These are phyloP conservation scores for Penicillium macrosclerotiorum DNA, from an alignment of 495 filamentous ascomycete species.

Conservation along the genomic window DNA sequence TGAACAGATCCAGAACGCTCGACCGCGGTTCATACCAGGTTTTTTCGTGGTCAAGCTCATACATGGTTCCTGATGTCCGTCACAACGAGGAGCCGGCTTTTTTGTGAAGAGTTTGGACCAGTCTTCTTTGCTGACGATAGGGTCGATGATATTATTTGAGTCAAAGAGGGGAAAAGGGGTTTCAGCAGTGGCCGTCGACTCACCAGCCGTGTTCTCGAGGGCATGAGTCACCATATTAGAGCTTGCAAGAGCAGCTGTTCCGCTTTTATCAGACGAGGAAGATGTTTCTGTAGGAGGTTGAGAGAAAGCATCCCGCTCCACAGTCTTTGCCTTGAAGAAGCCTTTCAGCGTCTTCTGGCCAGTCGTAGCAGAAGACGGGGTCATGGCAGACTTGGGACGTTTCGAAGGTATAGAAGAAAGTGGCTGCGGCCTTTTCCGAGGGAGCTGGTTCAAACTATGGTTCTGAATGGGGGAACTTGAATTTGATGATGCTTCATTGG, in stretches of 20 bases:
- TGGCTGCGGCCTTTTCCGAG: slow-evolving; percentile 33
- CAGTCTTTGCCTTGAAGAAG: slow-evolving; percentile 66
- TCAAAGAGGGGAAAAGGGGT: not conserved
- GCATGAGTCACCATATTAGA: too few species aligned
- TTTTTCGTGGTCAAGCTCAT: slow-evolving; percentile 81
- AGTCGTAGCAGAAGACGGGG: slow-evolving; percentile 27
- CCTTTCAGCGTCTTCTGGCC: slow-evolving; percentile 77
- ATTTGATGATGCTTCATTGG: not conserved
- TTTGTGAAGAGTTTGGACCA: slow-evolving; percentile 86
- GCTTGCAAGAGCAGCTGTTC: too few species aligned
- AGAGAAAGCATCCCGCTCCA: not conserved
- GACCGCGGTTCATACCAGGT: slow-evolving; percentile 75
- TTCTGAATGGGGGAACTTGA: not conserved
- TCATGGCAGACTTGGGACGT: slow-evolving; percentile 43
- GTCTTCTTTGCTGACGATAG: slow-evolving; percentile 72
- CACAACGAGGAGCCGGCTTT: slow-evolving; percentile 70
- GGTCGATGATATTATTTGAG: slow-evolving; percentile 57
- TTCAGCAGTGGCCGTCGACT: not conserved
- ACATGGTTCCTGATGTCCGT: slow-evolving; percentile 82
- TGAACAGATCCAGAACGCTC: slow-evolving; percentile 84
- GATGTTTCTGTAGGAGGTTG: not conserved
- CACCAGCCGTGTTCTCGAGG: not conserved
- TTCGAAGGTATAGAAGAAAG: slow-evolving; percentile 29
- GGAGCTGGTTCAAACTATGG: slow-evolving; percentile 8
- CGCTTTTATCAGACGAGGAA: not conserved